Percentiles rank a stretch among this genome's conserved stretches.
phyloP scores from a whole-genome alignment of 2,329 filamentous ascomycete genomes.

The Zymoseptoria crescenta region DNA sequence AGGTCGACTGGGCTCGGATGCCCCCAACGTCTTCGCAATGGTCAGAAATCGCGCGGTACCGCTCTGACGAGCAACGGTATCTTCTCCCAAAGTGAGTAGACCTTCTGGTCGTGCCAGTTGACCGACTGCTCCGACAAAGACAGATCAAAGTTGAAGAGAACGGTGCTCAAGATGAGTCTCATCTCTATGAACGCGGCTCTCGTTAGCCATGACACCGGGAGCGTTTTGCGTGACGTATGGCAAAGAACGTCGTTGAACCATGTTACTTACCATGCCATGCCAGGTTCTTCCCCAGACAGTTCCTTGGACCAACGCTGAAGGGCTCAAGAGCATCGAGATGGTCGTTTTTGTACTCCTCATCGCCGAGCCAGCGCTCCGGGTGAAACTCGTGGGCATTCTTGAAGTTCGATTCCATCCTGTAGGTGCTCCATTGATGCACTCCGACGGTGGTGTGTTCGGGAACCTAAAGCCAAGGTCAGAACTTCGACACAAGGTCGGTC shows the following conservation, averaged over 20 bases:
- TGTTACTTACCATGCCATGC: conserved; percentile 30
- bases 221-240: too few species aligned
- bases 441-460: conserved; percentile 11
- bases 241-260: too few species aligned
- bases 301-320: conserved; percentile 23
- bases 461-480: background rate
- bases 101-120: conserved; percentile 27
- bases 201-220: background rate
- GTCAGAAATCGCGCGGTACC: conserved; percentile 4
- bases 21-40: background rate
- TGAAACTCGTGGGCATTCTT: conserved; percentile 21
- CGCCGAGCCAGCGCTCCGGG: conserved; percentile 28
- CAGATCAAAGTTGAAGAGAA: conserved; percentile 34
- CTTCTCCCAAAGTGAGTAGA: conserved; percentile 28
- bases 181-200: conserved; percentile 21
- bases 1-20: too few species aligned
- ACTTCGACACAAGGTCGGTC: background rate
- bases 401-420: conserved; percentile 14
- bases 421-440: conserved; percentile 16
- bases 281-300: conserved; percentile 25
- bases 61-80: conserved; percentile 14
- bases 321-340: conserved; percentile 23
- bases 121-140: conserved; percentile 20
- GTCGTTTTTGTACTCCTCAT: conserved; percentile 23
- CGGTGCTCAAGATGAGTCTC: conserved; percentile 31